phyloP scores from a whole-genome alignment of 2,329 filamentous ascomycete species.

The Epichloe festucae region DNA sequence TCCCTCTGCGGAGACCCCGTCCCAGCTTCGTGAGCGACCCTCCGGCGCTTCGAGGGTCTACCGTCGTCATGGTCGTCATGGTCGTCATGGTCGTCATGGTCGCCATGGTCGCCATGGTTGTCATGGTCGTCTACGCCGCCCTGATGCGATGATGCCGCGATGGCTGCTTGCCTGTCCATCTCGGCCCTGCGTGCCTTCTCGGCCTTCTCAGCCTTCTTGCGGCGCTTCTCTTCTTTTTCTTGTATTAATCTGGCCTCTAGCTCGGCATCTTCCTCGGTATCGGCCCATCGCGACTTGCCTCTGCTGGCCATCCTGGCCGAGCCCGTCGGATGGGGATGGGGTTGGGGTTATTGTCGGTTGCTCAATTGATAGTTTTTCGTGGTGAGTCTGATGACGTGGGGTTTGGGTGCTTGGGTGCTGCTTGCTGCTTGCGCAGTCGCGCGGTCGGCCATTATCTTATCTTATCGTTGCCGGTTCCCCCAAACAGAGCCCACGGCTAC shows the following conservation, averaged over 20 bases:
- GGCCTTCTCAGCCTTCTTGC: conserved; percentile 70
- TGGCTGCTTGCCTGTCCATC: conserved; percentile 12
- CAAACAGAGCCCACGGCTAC: neutral
- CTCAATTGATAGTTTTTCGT: no score
- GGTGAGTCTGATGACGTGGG: no score
- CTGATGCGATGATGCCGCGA: neutral
- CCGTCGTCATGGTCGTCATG: conserved; percentile 16
- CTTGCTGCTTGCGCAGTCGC: neutral
- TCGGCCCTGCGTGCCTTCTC: conserved; percentile 64
- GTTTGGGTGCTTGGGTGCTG: no score
- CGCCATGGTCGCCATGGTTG: no score
- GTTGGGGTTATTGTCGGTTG: neutral
- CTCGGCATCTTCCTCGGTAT: conserved; percentile 68
- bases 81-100: conserved; percentile 11
- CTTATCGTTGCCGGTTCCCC: neutral
- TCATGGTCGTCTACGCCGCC: conserved; percentile 9
- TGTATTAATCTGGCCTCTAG: conserved; percentile 58
- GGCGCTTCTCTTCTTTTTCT: conserved; percentile 84
- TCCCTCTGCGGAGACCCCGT: conserved; percentile 2
- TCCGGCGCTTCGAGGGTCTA: conserved; percentile 50
- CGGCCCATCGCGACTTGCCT: conserved; percentile 72
- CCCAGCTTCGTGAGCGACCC: conserved; percentile 35
- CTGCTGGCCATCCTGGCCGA: conserved; percentile 41
- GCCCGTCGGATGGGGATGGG: neutral
- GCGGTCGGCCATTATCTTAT: no score